Conservation (phyloP, 768 basidiomycete species). For the Mycena albidolilacea region DNA sequence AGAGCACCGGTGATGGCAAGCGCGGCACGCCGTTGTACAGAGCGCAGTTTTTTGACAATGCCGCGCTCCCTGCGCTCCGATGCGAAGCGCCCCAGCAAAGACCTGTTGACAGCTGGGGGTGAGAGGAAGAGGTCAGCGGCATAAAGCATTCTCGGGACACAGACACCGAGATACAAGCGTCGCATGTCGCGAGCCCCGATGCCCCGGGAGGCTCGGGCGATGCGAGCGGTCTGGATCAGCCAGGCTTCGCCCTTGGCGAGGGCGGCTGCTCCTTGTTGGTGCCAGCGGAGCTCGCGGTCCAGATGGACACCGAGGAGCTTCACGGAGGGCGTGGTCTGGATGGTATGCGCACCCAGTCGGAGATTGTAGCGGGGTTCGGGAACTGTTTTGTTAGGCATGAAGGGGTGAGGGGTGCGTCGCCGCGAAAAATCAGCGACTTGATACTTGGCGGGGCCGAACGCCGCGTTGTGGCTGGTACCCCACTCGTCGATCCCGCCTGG, state of each 20-base stretch:
- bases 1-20: slow-evolving; percentile 37
- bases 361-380: neutral
- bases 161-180: slow-evolving; percentile 37
- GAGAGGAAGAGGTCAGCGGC: slow-evolving; percentile 10
- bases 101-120: slow-evolving; percentile 32
- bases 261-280: slow-evolving; percentile 40
- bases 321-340: slow-evolving; percentile 36
- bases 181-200: slow-evolving; percentile 20
- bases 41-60: slow-evolving; percentile 14
- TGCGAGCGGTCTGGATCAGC: slow-evolving; percentile 30
- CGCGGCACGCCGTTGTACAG: slow-evolving; percentile 38
- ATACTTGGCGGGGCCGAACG: too few species aligned
- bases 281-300: slow-evolving; percentile 46
- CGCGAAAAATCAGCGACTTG: too few species aligned
- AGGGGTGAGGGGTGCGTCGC: too few species aligned
- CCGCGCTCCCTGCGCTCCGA: neutral
- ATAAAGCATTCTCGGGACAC: slow-evolving; percentile 43
- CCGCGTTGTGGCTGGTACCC: too few species aligned
- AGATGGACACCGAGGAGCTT: slow-evolving; percentile 38
- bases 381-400: neutral
- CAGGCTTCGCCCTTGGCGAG: slow-evolving; percentile 40
- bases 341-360: slow-evolving; percentile 14
- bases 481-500: too few species aligned
- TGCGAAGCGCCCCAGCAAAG: neutral
- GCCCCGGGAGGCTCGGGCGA: slow-evolving; percentile 31